Conservation (phyloP, 345 rosid genomes). For the Pistacia atlantica region DNA sequence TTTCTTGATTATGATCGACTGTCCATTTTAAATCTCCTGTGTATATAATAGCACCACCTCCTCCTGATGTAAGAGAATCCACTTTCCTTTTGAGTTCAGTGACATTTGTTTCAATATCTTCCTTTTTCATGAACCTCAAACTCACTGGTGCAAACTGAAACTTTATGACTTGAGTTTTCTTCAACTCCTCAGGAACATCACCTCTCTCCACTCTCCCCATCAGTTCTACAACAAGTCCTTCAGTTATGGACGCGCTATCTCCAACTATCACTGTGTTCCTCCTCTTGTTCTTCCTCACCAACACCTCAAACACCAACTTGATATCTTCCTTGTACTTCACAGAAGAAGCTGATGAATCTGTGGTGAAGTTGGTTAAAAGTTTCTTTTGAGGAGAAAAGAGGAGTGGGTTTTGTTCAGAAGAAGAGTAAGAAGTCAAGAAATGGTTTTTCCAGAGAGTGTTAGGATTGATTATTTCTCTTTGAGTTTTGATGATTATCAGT, state of each 20-base stretch:
- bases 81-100: slow-evolving; percentile 61
- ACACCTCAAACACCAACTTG: slow-evolving; percentile 65
- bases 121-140: slow-evolving; percentile 65
- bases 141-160: slow-evolving; percentile 69
- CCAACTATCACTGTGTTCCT: slow-evolving; percentile 77
- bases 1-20: slow-evolving; percentile 38
- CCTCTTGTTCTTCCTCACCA: slow-evolving; percentile 56
- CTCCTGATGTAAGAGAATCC: slow-evolving; percentile 44
- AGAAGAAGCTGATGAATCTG: slow-evolving; percentile 32
- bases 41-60: slow-evolving; percentile 69
- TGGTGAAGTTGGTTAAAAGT: slow-evolving; percentile 17
- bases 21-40: slow-evolving; percentile 85
- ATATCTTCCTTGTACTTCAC: slow-evolving; percentile 52
- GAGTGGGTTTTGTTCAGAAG: slow-evolving; percentile 56
- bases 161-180: slow-evolving; percentile 56
- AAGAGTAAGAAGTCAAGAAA: slow-evolving; percentile 36
- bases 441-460: slow-evolving; percentile 59
- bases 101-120: slow-evolving; percentile 61
- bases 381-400: slow-evolving; percentile 55
- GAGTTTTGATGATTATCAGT: slow-evolving; percentile 30
- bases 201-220: slow-evolving; percentile 64
- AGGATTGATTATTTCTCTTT: slow-evolving; percentile 43
- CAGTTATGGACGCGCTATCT: slow-evolving; percentile 56
- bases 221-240: slow-evolving; percentile 60
- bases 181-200: slow-evolving; percentile 72